Evolutionary conservation across 2,329 filamentous ascomycete genomes (phyloP), one percentile per base, ranked within the genome.

Genomic region (Annulohypoxylon truncatum): DNA sequence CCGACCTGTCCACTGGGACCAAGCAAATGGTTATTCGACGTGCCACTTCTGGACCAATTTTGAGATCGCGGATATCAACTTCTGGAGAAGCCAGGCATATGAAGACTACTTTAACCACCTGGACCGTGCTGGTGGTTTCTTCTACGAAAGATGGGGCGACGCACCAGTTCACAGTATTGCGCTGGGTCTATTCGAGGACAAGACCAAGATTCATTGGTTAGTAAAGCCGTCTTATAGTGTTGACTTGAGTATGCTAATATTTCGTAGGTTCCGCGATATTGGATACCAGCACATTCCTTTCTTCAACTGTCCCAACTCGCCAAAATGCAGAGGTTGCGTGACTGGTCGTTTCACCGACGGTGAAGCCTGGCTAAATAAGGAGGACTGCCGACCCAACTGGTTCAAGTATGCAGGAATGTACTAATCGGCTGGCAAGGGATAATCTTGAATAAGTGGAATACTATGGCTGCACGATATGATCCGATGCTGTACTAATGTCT

Each of bases 11-110:
- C 92, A 97, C 79, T 93, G 93, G 76, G 78, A 85, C 57, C 88
- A 90, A 68, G 95, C 95, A 5, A 92, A 97, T 74, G 96, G 96
- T 31, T 99, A 97, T 83, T 97, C 93, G 31, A 98, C 96, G 2
- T 99, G 96, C 79, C 96, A 99, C 80, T 99, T 99, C 84, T 99
- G 96, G 96, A 96, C 91, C 75, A 99, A 99, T 80, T 99, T 99
- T 74, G 96, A 99, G 80, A 95, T 99, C 73, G 95, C 88, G 48
- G 93, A 97, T 79, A 88, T 99, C 86, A 87, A 87, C 68, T 97
- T 99, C 80, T 99, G 94, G 92, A 85, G 96, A 51, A 92, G 93
- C 76, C 88, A 94, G 77, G 86, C 89, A 47, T 99, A 99, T 77
- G 92, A 97, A 77, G 94, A 96, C 69, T 99, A 97, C 80, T 99